A percentile compares a stretch with the other conserved stretches of the same genome.
phyloP scores from a whole-genome alignment of 2,329 filamentous ascomycete genomes.

The Pyrenophora tritici-repentis region DNA sequence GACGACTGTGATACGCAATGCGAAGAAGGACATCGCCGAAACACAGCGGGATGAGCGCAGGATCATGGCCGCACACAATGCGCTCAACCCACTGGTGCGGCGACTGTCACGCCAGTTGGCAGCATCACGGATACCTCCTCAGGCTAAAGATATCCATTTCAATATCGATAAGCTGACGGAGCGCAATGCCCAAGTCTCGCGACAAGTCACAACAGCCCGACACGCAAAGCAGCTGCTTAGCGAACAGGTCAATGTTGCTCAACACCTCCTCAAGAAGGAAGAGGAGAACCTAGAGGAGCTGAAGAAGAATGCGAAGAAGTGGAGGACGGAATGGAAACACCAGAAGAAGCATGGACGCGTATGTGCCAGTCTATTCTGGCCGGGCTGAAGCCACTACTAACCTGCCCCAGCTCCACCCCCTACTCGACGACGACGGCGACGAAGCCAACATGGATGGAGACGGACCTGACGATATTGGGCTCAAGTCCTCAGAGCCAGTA shows the following conservation, averaged over 20 bases:
- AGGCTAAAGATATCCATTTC: constrained; percentile 58
- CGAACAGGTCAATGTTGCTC: constrained; percentile 62
- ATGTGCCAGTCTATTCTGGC: constrained; percentile 12
- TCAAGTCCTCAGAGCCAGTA: constrained; percentile 26
- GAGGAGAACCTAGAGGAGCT: constrained; percentile 35
- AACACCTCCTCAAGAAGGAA: constrained; percentile 44
- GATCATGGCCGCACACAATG: constrained; percentile 60
- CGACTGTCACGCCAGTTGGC: constrained; percentile 63
- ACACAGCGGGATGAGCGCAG: constrained; percentile 55
- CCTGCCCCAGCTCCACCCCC: constrained; percentile 40
- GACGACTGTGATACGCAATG: constrained; percentile 61
- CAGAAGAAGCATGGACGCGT: constrained; percentile 39
- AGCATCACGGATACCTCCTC: constrained; percentile 69
- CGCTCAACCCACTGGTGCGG: constrained; percentile 60
- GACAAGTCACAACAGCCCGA: constrained; percentile 63
- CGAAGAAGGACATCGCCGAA: constrained; percentile 66
- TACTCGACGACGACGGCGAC: constrained; percentile 30
- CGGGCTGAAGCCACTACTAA: constrained; percentile 21
- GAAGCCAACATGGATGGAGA: constrained; percentile 23
- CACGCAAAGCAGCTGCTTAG: constrained; percentile 67
- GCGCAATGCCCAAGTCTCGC: constrained; percentile 53
- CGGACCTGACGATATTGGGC: constrained; percentile 38
- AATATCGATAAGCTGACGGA: constrained; percentile 69
- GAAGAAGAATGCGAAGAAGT: constrained; percentile 36
- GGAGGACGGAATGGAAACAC: constrained; percentile 39